Conservation (phyloP, 345 rosid species). For the Rhodomyrtus tomentosa region DNA sequence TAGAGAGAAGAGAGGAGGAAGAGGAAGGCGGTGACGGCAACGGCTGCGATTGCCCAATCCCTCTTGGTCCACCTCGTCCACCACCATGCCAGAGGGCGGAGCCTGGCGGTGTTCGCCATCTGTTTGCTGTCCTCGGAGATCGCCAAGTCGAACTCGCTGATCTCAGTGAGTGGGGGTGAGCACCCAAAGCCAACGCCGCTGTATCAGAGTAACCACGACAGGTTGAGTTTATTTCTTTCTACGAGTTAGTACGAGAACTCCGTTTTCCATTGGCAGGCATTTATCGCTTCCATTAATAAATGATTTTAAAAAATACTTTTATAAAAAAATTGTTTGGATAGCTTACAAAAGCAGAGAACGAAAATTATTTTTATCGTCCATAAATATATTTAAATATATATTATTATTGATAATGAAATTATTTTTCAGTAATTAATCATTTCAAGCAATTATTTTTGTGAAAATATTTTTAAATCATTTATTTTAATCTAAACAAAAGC, state of each 20-base stretch:
- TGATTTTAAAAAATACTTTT: too few relatives aligned
- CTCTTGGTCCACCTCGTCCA: constrained; percentile 32
- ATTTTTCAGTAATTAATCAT: too few relatives aligned
- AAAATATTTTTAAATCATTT: too few relatives aligned
- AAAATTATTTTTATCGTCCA: too few relatives aligned
- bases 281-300: too few relatives aligned
- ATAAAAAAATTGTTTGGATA: too few relatives aligned
- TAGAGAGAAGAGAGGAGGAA: constrained; percentile 13
- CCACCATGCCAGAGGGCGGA: constrained; percentile 22
- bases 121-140: neutral
- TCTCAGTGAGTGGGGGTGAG: neutral
- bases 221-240: neutral
- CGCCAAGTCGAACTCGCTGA: neutral
- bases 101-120: constrained; percentile 3
- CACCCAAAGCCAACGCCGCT: neutral
- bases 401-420: too few relatives aligned
- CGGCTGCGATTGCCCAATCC: constrained; percentile 36
- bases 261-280: neutral
- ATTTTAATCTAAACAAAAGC: too few relatives aligned
- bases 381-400: too few relatives aligned
- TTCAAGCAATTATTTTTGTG: too few relatives aligned
- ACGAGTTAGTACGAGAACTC: neutral
- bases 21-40: constrained; percentile 17
- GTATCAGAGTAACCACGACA: neutral
- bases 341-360: too few relatives aligned